Percentiles rank a stretch among this genome's conserved stretches.
phyloP scores from a whole-genome alignment of 768 basidiomycete genomes.

The Ramaria sp. region DNA sequence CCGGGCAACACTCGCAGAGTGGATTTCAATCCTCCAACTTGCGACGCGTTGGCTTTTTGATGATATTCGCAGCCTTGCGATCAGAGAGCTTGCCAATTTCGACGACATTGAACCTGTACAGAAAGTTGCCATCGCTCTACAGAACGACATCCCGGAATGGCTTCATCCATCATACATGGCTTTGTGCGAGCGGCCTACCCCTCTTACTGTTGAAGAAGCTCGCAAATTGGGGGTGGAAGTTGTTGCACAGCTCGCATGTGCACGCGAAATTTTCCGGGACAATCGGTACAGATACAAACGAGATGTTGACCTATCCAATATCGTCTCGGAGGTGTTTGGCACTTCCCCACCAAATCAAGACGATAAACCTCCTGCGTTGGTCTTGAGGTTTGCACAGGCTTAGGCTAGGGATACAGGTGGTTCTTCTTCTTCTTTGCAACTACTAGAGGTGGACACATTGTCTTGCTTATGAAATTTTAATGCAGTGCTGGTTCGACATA shows the following conservation, averaged over 20 bases:
- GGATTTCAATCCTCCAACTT: conserved; percentile 31
- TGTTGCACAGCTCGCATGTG: conserved; percentile 37
- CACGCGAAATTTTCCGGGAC: conserved; percentile 34
- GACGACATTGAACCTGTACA: conserved; percentile 36
- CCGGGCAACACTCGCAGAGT: conserved; percentile 20
- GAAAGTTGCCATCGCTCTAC: conserved; percentile 48
- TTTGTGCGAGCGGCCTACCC: conserved; percentile 40
- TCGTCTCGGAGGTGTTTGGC: conserved; percentile 26
- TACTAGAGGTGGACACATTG: background rate
- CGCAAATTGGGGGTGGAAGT: conserved; percentile 47
- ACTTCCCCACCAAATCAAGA: conserved; percentile 10
- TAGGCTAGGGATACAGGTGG: background rate
- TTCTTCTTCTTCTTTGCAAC: background rate
- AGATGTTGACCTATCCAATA: conserved; percentile 16
- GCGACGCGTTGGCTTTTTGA: conserved; percentile 29
- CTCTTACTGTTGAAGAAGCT: conserved; percentile 45
- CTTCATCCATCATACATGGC: conserved; percentile 42
- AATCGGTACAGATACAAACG: background rate
- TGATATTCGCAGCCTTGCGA: conserved; percentile 24
- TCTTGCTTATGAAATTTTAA: background rate
- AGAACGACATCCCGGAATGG: conserved; percentile 33
- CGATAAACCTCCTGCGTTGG: conserved; percentile 8
- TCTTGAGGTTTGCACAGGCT: background rate
- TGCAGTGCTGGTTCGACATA: background rate
- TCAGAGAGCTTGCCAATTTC: conserved; percentile 33